Base-by-base conservation (phyloP, 176 grass and related monocot genomes). In the Pontederia paniculata region DNA sequence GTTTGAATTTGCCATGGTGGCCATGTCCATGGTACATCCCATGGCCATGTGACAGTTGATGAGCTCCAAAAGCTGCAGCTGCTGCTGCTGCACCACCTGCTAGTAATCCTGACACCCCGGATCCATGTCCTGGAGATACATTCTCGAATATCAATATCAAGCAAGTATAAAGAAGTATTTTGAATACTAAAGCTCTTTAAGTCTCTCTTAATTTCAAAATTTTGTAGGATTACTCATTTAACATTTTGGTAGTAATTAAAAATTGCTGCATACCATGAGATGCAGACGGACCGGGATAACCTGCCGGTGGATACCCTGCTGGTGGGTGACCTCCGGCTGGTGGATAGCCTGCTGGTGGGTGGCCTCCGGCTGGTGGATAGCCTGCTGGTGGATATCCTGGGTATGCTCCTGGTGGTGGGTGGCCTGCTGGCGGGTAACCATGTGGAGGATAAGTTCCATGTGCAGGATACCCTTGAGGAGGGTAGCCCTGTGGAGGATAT, bases 41-140 rank as follows among this genome's bases (percentile, higher is more conserved):
- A 15, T 70, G 54, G 2, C 67, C 67, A 9, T 11, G 58, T 22
- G 52, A 20, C 56, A 58, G 56, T 50, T 78, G 68, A 50, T 78
- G 68, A 44, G 61, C 67, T 7, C 76, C 76, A 25, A 72, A 78
- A 25, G 69, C 76, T 23, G 44, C 68, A 18, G 66, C 66, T 2
- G 67, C 75, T 20, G 48, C 75, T 42, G 58, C 57, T 23, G 76
- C 76, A 45, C 76, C 68, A 6, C 54, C 69, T 0, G 68, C 61
- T 0, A 73, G 12, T 12, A 78, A 12, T 18, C 54, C 21, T 55
- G 49, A 67, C 31, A 43, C 64, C 15, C 42, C n/a, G 61, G 53
- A 72, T 54, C 68, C 69, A 46, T 73, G 45, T 21, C 62, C 69
- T 78, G 28, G 22, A 72, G 12, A 58, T 21, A 13, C 57, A 16